Evolutionary conservation across 2,329 filamentous ascomycete species (phyloP), one percentile per base, ranked within the genome.

Genomic region (Monilinia fructicola): DNA sequence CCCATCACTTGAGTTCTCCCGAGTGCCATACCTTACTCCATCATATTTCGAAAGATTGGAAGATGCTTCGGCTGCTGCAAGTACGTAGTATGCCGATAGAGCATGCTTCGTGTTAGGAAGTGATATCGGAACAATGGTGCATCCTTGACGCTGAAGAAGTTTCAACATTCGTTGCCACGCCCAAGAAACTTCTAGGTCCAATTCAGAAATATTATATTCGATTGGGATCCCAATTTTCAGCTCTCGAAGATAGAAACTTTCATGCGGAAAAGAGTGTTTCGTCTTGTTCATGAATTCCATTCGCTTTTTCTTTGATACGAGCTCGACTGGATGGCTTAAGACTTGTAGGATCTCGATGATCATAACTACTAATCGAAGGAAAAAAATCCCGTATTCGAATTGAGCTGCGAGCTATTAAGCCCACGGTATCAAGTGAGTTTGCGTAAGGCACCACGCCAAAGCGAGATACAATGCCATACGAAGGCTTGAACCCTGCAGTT

Each of bases 11-110:
- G 74, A 65, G 12, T 76, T 61, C 35, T 38, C 64, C 21, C 73
- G 72, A 50, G 64, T 64, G 1, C 95, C 95, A 78, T 96, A 99
- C 14, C 95, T 90, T n/a, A 98, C 87, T 26, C 95, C 95, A 74
- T 99, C 96, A 77, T 97, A 99, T 77, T 96, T 97, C 67, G 95
- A 92, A 2, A 99, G 85, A 74, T 99, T 99, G 21, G 94, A 98
- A 1, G 92, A 92, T 4, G 95, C 95, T 79, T 99, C 95, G 21
- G 95, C 94, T 0, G 95, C 92, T 0, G 95, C 96, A 66, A 99
- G 87, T 66, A 99, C 86, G 78, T 99, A 99, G 81, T 99, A 99
- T 44, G 95, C 91, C 26, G 93, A 91, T 0, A 99, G 85, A 0
- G 95, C 94, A 71, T 91, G 88, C 69, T 87, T 89, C 1, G 94